Conservation (phyloP, 108 stramenopile genomes). For the Schizochytrium sp. region DNA sequence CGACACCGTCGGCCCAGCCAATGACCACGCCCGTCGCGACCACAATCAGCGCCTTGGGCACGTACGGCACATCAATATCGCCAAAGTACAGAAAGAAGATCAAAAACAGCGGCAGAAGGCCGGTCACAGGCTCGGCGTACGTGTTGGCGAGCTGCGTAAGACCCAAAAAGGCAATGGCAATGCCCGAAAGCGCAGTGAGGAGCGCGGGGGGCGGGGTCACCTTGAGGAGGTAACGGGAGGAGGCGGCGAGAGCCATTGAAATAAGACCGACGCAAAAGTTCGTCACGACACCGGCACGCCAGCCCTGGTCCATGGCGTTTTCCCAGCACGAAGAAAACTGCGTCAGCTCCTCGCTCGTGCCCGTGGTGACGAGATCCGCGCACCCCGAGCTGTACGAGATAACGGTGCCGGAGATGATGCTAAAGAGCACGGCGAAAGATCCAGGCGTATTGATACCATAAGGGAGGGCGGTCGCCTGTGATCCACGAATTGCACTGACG, state of each 20-base stretch:
- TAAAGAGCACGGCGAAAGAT: conserved; percentile 60
- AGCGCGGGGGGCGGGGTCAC: conserved; percentile 38
- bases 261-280: conserved; percentile 64
- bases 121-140: conserved; percentile 33
- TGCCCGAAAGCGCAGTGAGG: conserved; percentile 50
- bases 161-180: conserved; percentile 50
- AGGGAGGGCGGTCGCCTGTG: conserved; percentile 51
- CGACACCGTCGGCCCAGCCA: conserved; percentile 43
- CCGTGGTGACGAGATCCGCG: no score
- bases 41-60: conserved; percentile 46
- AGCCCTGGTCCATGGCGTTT: conserved; percentile 35
- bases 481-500: conserved; percentile 21
- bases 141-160: conserved; percentile 30
- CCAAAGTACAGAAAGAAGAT: conserved; percentile 47
- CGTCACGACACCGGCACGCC: conserved; percentile 48
- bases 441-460: conserved; percentile 67
- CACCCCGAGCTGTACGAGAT: no score
- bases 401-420: conserved; percentile 34
- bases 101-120: conserved; percentile 40
- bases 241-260: conserved; percentile 32
- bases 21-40: conserved; percentile 37
- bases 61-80: conserved; percentile 25
- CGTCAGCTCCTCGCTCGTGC: not conserved
- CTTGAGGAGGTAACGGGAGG: conserved; percentile 34
- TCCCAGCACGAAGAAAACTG: conserved; percentile 2